These are phyloP conservation scores for Tylopilus rubrobrunneus DNA, from an alignment of 768 basidiomycete species.

Conservation along the genomic window DNA sequence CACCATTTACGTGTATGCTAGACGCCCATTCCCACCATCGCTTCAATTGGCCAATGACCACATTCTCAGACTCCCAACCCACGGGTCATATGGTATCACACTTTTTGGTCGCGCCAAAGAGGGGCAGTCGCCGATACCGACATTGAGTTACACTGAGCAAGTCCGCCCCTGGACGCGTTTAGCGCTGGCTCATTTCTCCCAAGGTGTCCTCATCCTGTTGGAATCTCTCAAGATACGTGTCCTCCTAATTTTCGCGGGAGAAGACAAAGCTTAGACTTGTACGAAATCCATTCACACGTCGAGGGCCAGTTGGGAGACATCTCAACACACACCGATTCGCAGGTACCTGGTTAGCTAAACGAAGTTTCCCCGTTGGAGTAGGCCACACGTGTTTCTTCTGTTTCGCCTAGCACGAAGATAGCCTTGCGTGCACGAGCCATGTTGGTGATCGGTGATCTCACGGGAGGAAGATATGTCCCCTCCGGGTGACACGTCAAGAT, in stretches of 20 bases:
- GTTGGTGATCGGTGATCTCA: constrained; percentile 12
- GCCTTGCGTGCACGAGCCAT: background rate
- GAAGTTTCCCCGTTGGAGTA: background rate
- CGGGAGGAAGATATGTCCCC: background rate
- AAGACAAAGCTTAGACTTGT: constrained; percentile 9
- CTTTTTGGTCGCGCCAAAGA: background rate
- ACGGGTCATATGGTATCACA: background rate
- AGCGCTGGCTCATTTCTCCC: background rate
- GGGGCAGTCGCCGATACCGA: background rate
- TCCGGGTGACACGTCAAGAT: background rate
- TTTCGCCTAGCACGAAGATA: constrained; percentile 7
- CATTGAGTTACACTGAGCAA: too few relatives aligned
- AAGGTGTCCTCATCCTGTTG: background rate
- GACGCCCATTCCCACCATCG: background rate
- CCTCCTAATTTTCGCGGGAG: constrained; percentile 26
- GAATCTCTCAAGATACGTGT: constrained; percentile 5
- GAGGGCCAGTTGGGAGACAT: constrained; percentile 4
- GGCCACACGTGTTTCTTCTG: constrained; percentile 4
- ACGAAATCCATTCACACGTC: constrained; percentile 20
- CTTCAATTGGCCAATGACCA: constrained; percentile 1
- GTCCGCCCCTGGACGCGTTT: background rate
- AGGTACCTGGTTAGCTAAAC: constrained; percentile 11
- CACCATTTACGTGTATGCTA: constrained; percentile 1
- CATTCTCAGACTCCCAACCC: background rate
- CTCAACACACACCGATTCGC: constrained; percentile 3